Base-by-base conservation (phyloP, 139 green algal genomes). In the Astrephomene gubernaculifera region DNA sequence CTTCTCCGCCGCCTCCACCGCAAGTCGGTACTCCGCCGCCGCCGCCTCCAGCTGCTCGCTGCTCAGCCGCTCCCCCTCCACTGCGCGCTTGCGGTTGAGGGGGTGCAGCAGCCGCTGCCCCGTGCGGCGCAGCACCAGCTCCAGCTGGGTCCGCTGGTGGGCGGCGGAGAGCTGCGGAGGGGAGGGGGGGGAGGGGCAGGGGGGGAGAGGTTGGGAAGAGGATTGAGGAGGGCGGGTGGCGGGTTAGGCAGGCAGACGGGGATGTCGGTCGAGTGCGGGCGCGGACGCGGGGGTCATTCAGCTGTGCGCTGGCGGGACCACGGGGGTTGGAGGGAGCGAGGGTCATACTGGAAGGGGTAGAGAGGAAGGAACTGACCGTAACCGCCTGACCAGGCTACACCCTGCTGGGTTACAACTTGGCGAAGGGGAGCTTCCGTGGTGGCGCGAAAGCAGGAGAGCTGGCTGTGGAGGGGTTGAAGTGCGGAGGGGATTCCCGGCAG, bases 101-200 rank as follows among this genome's bases (percentile, higher is more conserved):
- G 78, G 78, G 44, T 74, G 78, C 17, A 74, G 7, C 39, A 84
- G 78, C 78, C 29, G 43, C 78, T 75, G 1, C 1, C 61, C 76
- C 29, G 10, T 5, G 2, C 19, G 39, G n/a, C 3, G 17, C 0
- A 45, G 71, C 4, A 80, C 71, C 17, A 4, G 17, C 31, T 65
- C 45, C 45, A 80, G 49, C 7, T 49, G n/a, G 1, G 49, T 1
- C 9, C 49, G 45, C 71, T 80, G 71, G 31, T 67, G 31, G 10
- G 45, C 10, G 31, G 49, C 49, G 5, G 45, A n/a, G 49, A 80
- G 44, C 71, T 80, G 71, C 0, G 45, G 29, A n/a, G 14, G 6
- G 27, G 44, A 2, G 69, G 7, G 4, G 65, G 33, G 4, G 35
- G 36, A 33, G 65, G 33, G 10, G 33, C 21, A 6, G 57, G 17